A percentile compares a stretch with the other conserved stretches of the same genome.
phyloP scores from a whole-genome alignment of 1,284 basidiomycete genomes.

The Cystobasidium pallidum region DNA sequence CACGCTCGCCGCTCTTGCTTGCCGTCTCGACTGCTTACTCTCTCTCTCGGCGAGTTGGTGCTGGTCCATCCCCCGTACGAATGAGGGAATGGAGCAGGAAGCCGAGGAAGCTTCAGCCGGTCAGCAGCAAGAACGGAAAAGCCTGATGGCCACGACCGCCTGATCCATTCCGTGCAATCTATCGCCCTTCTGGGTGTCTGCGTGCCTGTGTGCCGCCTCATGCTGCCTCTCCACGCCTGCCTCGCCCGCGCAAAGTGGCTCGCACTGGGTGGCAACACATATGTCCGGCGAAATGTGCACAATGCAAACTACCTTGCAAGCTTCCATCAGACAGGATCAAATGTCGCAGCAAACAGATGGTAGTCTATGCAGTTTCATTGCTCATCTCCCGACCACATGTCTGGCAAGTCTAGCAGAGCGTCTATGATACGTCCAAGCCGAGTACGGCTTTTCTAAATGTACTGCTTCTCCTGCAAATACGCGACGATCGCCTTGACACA shows the following conservation, averaged over 20 bases:
- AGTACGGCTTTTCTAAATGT: conserved; percentile 16
- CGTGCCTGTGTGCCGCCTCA: background rate
- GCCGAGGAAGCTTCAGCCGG: background rate
- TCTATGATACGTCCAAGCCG: background rate
- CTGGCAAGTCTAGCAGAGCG: too few relatives aligned
- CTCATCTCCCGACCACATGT: too few relatives aligned
- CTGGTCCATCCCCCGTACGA: background rate
- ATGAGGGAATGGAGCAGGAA: background rate
- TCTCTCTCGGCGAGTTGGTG: background rate
- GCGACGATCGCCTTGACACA: conserved; percentile 79
- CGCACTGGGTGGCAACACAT: too few relatives aligned
- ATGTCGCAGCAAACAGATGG: too few relatives aligned
- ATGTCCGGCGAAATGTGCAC: too few relatives aligned
- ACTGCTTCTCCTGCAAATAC: conserved; percentile 69
- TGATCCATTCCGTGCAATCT: background rate
- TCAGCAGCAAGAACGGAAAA: background rate
- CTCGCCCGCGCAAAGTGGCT: background rate
- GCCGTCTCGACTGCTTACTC: background rate
- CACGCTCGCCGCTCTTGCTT: background rate
- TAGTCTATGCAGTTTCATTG: too few relatives aligned
- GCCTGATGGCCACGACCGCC: background rate
- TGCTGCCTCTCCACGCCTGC: background rate
- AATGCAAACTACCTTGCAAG: too few relatives aligned
- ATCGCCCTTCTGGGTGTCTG: background rate
- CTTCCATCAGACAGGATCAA: too few relatives aligned